Conservation (phyloP, 2,329 filamentous ascomycete species). For the Xylariaceae sp. region DNA sequence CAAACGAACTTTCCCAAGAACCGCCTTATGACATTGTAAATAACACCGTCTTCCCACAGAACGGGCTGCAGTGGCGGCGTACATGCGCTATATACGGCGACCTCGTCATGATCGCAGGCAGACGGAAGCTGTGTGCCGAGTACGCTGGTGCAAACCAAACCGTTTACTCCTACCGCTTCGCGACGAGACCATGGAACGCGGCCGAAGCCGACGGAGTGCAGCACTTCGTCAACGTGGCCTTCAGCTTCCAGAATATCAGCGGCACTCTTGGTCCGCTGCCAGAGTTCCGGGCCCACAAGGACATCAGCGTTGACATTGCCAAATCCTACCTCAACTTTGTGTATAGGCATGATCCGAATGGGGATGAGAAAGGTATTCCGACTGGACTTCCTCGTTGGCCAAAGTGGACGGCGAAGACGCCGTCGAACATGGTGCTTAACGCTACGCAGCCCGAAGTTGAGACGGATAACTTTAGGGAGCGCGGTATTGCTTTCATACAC, state of each 20-base stretch:
- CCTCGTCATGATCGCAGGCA: constrained; percentile 54
- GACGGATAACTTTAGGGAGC: constrained; percentile 53
- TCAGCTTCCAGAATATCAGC: constrained; percentile 57
- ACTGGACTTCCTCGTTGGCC: constrained; percentile 29
- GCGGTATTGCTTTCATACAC: constrained; percentile 50
- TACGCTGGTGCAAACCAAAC: constrained; percentile 43
- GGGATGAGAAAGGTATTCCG: neutral
- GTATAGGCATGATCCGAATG: constrained; percentile 51
- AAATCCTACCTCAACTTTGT: constrained; percentile 54
- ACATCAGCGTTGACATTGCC: constrained; percentile 46
- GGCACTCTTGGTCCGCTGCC: constrained; percentile 53
- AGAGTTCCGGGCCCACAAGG: constrained; percentile 46
- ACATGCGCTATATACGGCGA: constrained; percentile 53
- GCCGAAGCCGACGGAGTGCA: constrained; percentile 48
- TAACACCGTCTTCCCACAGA: constrained; percentile 38
- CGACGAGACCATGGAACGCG: constrained; percentile 51
- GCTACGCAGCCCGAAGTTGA: constrained; percentile 52
- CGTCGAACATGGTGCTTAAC: constrained; percentile 54
- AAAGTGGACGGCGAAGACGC: constrained; percentile 38
- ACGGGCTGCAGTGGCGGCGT: constrained; percentile 52
- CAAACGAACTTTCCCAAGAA: constrained; percentile 53
- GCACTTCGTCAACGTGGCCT: constrained; percentile 57
- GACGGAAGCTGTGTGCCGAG: constrained; percentile 52
- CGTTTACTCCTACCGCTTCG: constrained; percentile 57
- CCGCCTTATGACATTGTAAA: constrained; percentile 51